Conservation (phyloP, 1,139 yeast species). For the Ogataea hybrid region DNA sequence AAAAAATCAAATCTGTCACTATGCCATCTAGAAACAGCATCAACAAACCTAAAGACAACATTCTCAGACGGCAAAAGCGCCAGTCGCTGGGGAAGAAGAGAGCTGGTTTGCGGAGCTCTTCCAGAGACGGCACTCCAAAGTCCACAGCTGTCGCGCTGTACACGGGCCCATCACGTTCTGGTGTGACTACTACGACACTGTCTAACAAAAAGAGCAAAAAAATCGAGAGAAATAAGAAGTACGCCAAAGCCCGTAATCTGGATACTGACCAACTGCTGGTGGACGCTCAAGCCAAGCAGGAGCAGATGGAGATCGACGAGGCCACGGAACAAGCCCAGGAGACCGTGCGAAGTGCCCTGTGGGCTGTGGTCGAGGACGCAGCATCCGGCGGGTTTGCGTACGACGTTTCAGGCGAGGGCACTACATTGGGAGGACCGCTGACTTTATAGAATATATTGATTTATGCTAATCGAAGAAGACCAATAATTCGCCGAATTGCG, state of each 20-base stretch:
- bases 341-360: constrained; percentile 61
- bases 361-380: constrained; percentile 63
- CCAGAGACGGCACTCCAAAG: no score
- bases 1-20: no score
- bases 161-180: no score
- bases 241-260: constrained; percentile 53
- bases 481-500: neutral
- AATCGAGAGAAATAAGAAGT: constrained; percentile 74
- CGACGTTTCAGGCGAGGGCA: constrained; percentile 62
- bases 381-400: constrained; percentile 40
- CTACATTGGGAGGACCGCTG: constrained; percentile 64
- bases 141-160: no score
- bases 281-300: constrained; percentile 47
- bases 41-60: no score
- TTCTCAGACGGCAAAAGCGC: no score
- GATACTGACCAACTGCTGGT: constrained; percentile 39
- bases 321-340: constrained; percentile 24
- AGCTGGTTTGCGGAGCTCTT: no score
- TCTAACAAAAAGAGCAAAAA: no score
- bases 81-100: no score
- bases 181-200: no score
- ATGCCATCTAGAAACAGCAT: no score
- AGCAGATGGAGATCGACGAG: constrained; percentile 50
- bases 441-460: constrained; percentile 1
- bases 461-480: neutral